Base-by-base conservation (phyloP, 164 flowering plant species). In the Macadamia tetraphylla region DNA sequence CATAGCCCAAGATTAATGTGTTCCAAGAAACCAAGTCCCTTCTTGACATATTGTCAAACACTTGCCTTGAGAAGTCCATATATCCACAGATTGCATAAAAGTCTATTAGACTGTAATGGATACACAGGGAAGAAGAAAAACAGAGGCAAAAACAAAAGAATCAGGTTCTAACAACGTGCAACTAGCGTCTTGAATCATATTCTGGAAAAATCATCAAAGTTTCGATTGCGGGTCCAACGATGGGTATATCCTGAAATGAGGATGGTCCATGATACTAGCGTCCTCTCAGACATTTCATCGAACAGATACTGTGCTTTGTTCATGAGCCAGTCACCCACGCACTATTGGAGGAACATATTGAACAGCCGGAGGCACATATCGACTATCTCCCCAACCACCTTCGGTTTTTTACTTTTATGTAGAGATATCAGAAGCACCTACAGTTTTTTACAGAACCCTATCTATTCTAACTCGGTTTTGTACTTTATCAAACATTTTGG, bases 21-120 rank as follows among this genome's bases (percentile, higher is more conserved):
- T 80, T 80, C 76, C 80, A 77, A 35, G 82, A 80, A 61, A 80
- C 80, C 73, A 80, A 55, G 53, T 77, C 18, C 56, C 60, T 77
- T 57, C 66, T 65, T 29, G 72, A 10, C 75, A 75, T 77, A 44
- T 49, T 40, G 68, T 61, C 13, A 44, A 76, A 79, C 29, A 76
- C 65, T 48, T 29, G 67, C 51, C 69, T 65, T 56, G 76, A 65
- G 14, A 64, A 69, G 53, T 48, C 72, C 29, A 66, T 17, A 74
- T 72, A 72, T 46, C 78, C 78, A 66, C 78, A 72, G 53, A 64
- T 79, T 1, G 76, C 76, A 57, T 79, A 79, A 59, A 79, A 79
- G 53, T 77, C 78, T 63, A 79, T 58, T 29, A 79, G 46, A 63
- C 70, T 72, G 44, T 79, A 69, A 52, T 77, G 65, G 63, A 76